Evolutionary conservation across 441 rosid genomes (phyloP).

Genomic region (Mallotus japonicus): DNA sequence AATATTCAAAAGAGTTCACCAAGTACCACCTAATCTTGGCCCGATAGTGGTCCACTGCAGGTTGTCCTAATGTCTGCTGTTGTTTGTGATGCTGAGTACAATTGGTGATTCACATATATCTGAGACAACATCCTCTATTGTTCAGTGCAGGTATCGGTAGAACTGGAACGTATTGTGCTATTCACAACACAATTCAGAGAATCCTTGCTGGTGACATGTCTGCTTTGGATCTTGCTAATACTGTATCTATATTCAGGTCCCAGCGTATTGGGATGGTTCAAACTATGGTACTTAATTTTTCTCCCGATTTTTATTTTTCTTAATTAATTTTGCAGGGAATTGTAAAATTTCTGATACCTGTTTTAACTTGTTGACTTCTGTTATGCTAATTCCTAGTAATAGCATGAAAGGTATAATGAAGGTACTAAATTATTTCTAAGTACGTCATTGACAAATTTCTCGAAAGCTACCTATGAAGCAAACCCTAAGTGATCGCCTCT

Average conservation of each 20-base stretch:
- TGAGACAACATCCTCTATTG: slow-evolving; percentile 27
- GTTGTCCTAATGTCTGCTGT: slow-evolving; percentile 38
- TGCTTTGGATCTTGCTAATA: slow-evolving; percentile 65
- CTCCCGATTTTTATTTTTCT: background rate
- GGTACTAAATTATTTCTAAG: background rate
- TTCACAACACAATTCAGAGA: slow-evolving; percentile 87
- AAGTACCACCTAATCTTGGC: slow-evolving; percentile 60
- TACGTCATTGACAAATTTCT: background rate
- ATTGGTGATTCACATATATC: slow-evolving; percentile 15
- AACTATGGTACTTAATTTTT: slow-evolving; percentile 53
- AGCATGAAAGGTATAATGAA: background rate
- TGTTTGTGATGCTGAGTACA: background rate
- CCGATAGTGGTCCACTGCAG: slow-evolving; percentile 96
- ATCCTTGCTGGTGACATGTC: slow-evolving; percentile 84
- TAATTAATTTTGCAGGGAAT: background rate
- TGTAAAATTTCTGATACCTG: background rate
- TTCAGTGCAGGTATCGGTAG: slow-evolving; percentile 98
- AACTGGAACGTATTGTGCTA: slow-evolving; percentile 87
- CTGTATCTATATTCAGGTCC: slow-evolving; percentile 60
- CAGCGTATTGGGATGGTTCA: slow-evolving; percentile 92
- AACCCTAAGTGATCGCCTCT: background rate
- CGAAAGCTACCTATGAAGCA: background rate
- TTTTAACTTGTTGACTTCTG: background rate
- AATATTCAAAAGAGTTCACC: slow-evolving; percentile 62
- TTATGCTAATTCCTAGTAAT: background rate